Evolutionary conservation across 176 grass and related monocot species (phyloP).

Genomic region (Zizania latifolia): DNA sequence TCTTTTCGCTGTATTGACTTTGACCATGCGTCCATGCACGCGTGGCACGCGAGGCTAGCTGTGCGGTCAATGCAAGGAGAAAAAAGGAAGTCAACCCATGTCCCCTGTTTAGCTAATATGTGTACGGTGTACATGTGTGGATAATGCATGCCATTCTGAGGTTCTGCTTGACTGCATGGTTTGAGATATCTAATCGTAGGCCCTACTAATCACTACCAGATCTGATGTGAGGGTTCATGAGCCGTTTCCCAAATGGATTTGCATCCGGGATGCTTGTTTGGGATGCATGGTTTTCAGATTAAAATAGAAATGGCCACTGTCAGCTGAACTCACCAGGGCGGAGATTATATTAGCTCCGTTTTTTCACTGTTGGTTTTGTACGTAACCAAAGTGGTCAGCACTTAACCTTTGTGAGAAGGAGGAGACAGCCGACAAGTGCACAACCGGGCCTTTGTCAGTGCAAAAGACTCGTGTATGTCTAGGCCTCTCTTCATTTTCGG

Average conservation of each 20-base stretch:
- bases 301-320: background rate
- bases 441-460: constrained; percentile 11
- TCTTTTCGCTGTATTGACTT: too few species aligned
- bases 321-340: background rate
- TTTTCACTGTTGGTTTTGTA: too few species aligned
- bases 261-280: too few species aligned
- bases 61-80: background rate
- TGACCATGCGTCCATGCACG: background rate
- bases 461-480: constrained; percentile 6
- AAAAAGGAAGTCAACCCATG: constrained; percentile 6
- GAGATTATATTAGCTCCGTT: too few species aligned
- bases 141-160: background rate
- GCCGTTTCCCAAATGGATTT: constrained; percentile 25
- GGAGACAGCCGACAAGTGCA: constrained; percentile 19
- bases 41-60: background rate
- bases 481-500: background rate
- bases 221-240: background rate
- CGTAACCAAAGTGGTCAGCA: too few species aligned
- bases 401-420: background rate
- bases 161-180: too few species aligned
- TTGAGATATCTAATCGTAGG: constrained; percentile 31
- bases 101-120: background rate
- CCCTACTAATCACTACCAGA: constrained; percentile 23
- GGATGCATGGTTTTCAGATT: background rate
- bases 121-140: background rate